A percentile compares a stretch with the other conserved stretches of the same genome.
These are phyloP conservation scores for Globisporangium mamillatum DNA, from an alignment of 352 stramenopile species.

Conservation along the genomic window DNA sequence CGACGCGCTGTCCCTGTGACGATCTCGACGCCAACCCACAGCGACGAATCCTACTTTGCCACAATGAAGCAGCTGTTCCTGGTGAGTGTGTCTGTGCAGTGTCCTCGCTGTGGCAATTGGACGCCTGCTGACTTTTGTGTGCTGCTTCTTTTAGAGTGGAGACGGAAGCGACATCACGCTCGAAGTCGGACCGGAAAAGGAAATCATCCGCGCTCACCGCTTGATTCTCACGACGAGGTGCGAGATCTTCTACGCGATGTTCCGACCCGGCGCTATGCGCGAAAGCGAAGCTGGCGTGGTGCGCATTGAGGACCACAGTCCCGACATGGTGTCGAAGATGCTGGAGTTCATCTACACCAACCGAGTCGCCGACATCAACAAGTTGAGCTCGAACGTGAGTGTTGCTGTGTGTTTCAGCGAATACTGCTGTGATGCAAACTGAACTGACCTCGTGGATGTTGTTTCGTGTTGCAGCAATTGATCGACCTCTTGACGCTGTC, in stretches of 20 bases:
- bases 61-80: constrained; percentile 74
- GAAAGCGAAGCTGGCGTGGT: constrained; percentile 83
- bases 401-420: neutral
- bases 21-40: constrained; percentile 46
- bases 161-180: constrained; percentile 69
- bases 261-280: constrained; percentile 78
- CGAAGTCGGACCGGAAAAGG: constrained; percentile 60
- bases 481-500: constrained; percentile 79
- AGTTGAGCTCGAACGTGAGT: constrained; percentile 71
- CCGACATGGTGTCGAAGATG: constrained; percentile 88
- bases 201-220: constrained; percentile 63
- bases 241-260: constrained; percentile 90
- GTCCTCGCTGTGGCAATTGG: neutral
- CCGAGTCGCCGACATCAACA: constrained; percentile 71
- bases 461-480: constrained; percentile 58
- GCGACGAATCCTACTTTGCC: constrained; percentile 70
- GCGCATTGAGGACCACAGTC: constrained; percentile 73
- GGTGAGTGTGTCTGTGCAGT: constrained; percentile 23
- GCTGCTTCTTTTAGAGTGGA: constrained; percentile 36
- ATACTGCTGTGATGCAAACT: neutral
- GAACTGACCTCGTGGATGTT: neutral
- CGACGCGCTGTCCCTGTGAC: constrained; percentile 39
- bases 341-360: constrained; percentile 94
- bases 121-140: neutral
- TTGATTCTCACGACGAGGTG: constrained; percentile 80